phyloP scores from a whole-genome alignment of 495 filamentous ascomycete genomes.

The Podospora australis region DNA sequence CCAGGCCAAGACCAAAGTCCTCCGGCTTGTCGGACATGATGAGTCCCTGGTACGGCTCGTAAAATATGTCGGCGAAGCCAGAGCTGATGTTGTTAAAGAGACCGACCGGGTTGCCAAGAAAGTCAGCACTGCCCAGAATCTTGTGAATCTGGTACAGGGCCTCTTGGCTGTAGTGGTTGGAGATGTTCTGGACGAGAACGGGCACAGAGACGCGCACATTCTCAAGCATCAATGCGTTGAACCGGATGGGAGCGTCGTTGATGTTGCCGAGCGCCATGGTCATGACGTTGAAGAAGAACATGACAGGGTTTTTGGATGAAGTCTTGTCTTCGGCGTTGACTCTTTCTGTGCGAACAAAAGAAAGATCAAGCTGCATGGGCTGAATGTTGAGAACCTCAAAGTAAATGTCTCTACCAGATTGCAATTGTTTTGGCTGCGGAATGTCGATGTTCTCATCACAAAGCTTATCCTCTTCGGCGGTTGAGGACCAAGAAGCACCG shows the following conservation, averaged over 20 bases:
- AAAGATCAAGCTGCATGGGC: slow-evolving; percentile 95
- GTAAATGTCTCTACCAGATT: slow-evolving; percentile 86
- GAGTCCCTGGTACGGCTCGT: slow-evolving; percentile 95
- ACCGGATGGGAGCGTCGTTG: slow-evolving; percentile 88
- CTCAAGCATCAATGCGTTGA: slow-evolving; percentile 91
- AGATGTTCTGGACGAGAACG: slow-evolving; percentile 74
- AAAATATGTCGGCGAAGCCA: slow-evolving; percentile 95
- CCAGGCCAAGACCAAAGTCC: slow-evolving; percentile 88
- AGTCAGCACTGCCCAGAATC: slow-evolving; percentile 92
- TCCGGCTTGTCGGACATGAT: slow-evolving; percentile 94
- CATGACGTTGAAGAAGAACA: slow-evolving; percentile 97
- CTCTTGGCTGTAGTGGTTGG: slow-evolving; percentile 92
- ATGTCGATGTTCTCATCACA: slow-evolving; percentile 87
- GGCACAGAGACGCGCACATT: slow-evolving; percentile 88
- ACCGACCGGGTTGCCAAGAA: slow-evolving; percentile 96
- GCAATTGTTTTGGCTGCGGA: slow-evolving; percentile 80
- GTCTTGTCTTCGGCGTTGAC: slow-evolving; percentile 94
- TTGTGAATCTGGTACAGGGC: slow-evolving; percentile 93
- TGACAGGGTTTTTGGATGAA: slow-evolving; percentile 82
- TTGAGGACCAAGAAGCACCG: slow-evolving; percentile 84
- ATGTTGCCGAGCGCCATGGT: slow-evolving; percentile 99
- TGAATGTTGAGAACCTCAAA: slow-evolving; percentile 96
- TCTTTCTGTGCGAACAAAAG: slow-evolving; percentile 91
- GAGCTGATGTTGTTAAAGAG: slow-evolving; percentile 98
- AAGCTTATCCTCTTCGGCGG: slow-evolving; percentile 70